Conservation (phyloP, 2,329 filamentous ascomycete species). For the Aspergillus japonicus region DNA sequence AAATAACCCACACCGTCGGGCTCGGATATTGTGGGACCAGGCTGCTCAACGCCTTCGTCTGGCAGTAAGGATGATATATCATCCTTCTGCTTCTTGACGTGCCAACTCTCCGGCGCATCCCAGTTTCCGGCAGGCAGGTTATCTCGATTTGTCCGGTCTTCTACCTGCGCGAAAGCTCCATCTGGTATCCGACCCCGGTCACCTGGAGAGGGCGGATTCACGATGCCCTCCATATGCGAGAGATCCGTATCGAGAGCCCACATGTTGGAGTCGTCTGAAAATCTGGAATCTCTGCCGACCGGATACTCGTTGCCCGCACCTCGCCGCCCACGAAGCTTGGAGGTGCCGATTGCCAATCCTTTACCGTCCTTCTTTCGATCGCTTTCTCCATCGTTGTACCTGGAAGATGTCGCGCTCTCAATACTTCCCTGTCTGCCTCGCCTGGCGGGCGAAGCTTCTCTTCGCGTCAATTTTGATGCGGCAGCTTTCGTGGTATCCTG, state of each 20-base stretch:
- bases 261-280: constrained; percentile 59
- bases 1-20: constrained; percentile 79
- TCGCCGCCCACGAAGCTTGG: constrained; percentile 37
- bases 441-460: constrained; percentile 34
- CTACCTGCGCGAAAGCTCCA: constrained; percentile 31
- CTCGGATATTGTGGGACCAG: constrained; percentile 66
- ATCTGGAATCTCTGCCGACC: constrained; percentile 23
- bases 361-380: constrained; percentile 42
- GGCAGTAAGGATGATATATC: constrained; percentile 36
- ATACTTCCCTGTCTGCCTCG: constrained; percentile 38
- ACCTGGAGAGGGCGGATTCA: constrained; percentile 73
- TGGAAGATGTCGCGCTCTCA: constrained; percentile 27
- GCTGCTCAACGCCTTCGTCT: constrained; percentile 62
- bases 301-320: constrained; percentile 31
- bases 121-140: constrained; percentile 60
- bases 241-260: constrained; percentile 86
- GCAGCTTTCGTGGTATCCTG: constrained; percentile 28
- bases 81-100: constrained; percentile 65
- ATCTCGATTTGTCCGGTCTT: constrained; percentile 32
- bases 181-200: constrained; percentile 45
- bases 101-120: constrained; percentile 97
- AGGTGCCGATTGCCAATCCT: constrained; percentile 31
- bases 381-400: constrained; percentile 32
- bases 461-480: constrained; percentile 27
- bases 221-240: constrained; percentile 85